Base-by-base conservation (phyloP, 495 filamentous ascomycete genomes). In the Echria macrotheca region DNA sequence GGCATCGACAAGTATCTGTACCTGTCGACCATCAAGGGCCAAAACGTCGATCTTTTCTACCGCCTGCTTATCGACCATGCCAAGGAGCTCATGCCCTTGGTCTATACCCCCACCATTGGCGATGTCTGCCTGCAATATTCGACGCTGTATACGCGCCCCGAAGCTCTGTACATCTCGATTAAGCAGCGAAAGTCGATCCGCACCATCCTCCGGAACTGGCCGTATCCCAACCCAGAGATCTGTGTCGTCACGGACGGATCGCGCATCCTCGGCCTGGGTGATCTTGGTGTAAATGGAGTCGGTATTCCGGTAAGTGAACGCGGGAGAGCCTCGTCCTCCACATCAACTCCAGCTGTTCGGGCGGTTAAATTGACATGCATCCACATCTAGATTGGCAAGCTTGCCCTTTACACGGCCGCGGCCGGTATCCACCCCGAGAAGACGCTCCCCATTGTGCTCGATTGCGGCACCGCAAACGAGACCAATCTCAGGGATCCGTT, bases 211-310 rank as follows among this genome's bases (percentile, higher is more conserved):
- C 72, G 82, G 64, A 95, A 96, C 64, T 96, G 90, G 90, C 89
- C 88, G 19, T 82, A 90, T 61, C 72, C 72, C 17, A 80, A 89
- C 50, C 89, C 93, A 17, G 90, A 96, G 66, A 98, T 98, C 63
- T 91, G 89, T 60, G 90, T 94, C 61, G 87, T 98, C 53, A 98
- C 93, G 36, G 93, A 98, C 71, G 93, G 93, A 42, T 96, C 90
- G 52, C 85, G 93, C 47, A 98, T 98, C 67, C 80, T 98, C 48
- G 93, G 93, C 47, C 79, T 98, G 25, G 93, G 93, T 43, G 93
- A 98, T 69, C 82, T 98, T 52, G 93, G 93, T 54, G 84, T 98
- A 49, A 95, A 96, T 66, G 93, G 93, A 51, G 95, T 98, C 79
- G 93, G 93, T 48, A 98, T 98, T 69, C 89, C 93, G 52, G 91